phyloP scores from a whole-genome alignment of 208 protist species.

The Leishmania aethiopica region DNA sequence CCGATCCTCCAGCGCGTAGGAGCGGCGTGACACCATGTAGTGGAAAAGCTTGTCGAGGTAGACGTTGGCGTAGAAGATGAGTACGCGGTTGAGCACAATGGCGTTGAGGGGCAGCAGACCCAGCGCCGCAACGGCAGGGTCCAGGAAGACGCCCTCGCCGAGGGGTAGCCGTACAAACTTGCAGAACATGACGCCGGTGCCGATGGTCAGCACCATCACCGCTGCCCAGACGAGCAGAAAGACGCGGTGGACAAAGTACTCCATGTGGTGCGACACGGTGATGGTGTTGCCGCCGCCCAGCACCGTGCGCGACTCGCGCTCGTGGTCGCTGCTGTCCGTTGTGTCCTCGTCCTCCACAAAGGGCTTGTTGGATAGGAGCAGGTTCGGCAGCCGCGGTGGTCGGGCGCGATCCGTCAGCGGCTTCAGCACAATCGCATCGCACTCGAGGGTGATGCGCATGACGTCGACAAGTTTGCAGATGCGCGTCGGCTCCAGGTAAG shows the following conservation, averaged over 20 bases:
- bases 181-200: conserved; percentile 55
- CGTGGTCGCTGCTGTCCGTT: conserved; percentile 83
- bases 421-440: conserved; percentile 75
- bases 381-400: conserved; percentile 77
- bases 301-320: conserved; percentile 69
- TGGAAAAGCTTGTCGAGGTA: conserved; percentile 85
- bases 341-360: conserved; percentile 79
- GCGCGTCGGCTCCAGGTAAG: conserved; percentile 71
- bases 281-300: conserved; percentile 69
- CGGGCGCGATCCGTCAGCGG: conserved; percentile 62
- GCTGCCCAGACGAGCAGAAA: conserved; percentile 72
- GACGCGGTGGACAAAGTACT: conserved; percentile 82
- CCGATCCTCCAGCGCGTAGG: conserved; percentile 68
- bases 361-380: conserved; percentile 39
- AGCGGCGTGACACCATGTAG: conserved; percentile 69
- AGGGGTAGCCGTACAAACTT: conserved; percentile 38
- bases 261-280: conserved; percentile 85
- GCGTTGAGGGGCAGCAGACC: conserved; percentile 85
- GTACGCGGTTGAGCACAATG: conserved; percentile 77
- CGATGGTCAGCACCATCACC: conserved; percentile 53
- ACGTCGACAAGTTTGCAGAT: conserved; percentile 87
- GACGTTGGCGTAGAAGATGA: conserved; percentile 86
- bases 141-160: conserved; percentile 65
- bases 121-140: conserved; percentile 75
- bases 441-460: conserved; percentile 73